A percentile compares a stretch with the other conserved stretches of the same genome.
phyloP scores from a whole-genome alignment of 2,329 filamentous ascomycete species.

The Diaporthe velutina region DNA sequence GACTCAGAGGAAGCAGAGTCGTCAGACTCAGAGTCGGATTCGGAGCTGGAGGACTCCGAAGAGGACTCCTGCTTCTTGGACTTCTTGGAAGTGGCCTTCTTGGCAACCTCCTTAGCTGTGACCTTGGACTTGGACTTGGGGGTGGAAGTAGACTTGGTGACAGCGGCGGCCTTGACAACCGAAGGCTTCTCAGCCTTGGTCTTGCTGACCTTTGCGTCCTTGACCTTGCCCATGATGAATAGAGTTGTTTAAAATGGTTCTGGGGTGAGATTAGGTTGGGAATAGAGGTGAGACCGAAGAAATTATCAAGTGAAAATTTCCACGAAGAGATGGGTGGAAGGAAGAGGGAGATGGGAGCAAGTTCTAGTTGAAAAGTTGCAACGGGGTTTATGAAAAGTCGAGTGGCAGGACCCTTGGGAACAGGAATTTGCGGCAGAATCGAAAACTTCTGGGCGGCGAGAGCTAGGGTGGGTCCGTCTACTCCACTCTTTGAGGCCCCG shows the following conservation, averaged over 20 bases:
- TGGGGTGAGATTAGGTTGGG: constrained; percentile 37
- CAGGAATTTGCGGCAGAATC: constrained; percentile 31
- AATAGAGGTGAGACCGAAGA: constrained; percentile 39
- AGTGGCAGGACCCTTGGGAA: constrained; percentile 37
- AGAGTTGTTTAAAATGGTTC: constrained; percentile 37
- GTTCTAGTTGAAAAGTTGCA: constrained; percentile 24
- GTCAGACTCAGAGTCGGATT: constrained; percentile 49
- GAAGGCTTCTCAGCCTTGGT: constrained; percentile 63
- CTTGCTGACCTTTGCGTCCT: constrained; percentile 68
- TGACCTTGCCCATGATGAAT: constrained; percentile 74
- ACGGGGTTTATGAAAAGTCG: constrained; percentile 30
- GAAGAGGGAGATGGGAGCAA: constrained; percentile 24
- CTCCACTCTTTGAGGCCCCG: not conserved
- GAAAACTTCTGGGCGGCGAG: constrained; percentile 25
- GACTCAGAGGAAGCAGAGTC: constrained; percentile 53
- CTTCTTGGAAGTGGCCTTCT: constrained; percentile 64
- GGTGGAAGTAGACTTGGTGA: constrained; percentile 76
- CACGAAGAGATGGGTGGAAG: constrained; percentile 18
- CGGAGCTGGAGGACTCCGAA: constrained; percentile 49
- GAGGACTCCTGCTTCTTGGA: constrained; percentile 57
- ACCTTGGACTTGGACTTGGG: constrained; percentile 77
- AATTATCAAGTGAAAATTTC: constrained; percentile 39
- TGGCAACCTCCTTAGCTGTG: constrained; percentile 70
- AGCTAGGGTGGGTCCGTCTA: constrained; percentile 15
- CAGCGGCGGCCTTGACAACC: constrained; percentile 74